A percentile compares a stretch with the other conserved stretches of the same genome.
Evolutionary conservation across 768 basidiomycete species (phyloP).

Genomic region (Rhodosporidiobolus odoratus): DNA sequence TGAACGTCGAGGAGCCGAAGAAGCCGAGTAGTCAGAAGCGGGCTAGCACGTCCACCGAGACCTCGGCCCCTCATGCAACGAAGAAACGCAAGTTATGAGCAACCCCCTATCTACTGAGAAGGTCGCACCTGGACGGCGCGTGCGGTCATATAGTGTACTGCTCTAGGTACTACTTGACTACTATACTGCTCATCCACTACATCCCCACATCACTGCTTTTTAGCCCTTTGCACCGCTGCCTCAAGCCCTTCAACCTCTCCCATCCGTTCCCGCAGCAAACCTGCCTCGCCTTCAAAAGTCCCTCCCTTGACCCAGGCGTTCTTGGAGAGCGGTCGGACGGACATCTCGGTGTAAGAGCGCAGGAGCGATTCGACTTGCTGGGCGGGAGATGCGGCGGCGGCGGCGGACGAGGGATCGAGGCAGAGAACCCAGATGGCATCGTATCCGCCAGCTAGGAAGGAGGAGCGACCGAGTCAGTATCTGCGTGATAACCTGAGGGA

Average conservation of each 20-base stretch:
- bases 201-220: not conserved
- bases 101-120: not conserved
- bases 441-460: slow-evolving; percentile 76
- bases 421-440: slow-evolving; percentile 94
- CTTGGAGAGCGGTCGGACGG: slow-evolving; percentile 46
- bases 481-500: not conserved
- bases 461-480: not conserved
- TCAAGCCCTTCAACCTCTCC: slow-evolving; percentile 22
- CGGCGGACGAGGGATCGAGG: slow-evolving; percentile 54
- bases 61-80: not conserved
- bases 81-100: slow-evolving; percentile 18
- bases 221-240: slow-evolving; percentile 18
- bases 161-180: not conserved
- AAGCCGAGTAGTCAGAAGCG: not conserved
- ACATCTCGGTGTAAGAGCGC: slow-evolving; percentile 47
- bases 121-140: not conserved
- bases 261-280: slow-evolving; percentile 17
- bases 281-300: slow-evolving; percentile 24
- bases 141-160: not conserved
- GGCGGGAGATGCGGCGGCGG: slow-evolving; percentile 48
- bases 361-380: slow-evolving; percentile 46
- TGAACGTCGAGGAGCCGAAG: not conserved
- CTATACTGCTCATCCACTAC: not conserved
- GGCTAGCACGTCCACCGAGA: not conserved
- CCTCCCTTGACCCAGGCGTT: slow-evolving; percentile 44